Evolutionary conservation across 331 rosid genomes (phyloP).

Genomic region (Dryas integrifolia): DNA sequence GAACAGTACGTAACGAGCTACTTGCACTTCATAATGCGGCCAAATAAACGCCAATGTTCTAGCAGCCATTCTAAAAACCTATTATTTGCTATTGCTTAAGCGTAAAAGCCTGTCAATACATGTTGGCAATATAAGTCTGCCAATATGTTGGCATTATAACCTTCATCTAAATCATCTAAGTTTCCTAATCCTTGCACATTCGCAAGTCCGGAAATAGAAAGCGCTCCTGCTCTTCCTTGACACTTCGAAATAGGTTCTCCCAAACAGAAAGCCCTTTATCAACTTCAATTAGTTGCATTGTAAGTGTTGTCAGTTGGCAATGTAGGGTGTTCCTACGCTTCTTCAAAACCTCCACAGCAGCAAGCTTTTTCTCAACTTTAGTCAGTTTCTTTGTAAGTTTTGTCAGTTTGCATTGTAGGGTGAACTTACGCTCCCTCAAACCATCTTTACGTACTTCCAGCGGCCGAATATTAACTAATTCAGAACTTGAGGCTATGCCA

Average conservation of each 20-base stretch:
- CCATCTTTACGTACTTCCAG: background rate
- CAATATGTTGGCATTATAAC: too few species aligned
- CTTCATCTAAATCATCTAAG: background rate
- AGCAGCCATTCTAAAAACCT: too few species aligned
- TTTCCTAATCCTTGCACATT: background rate
- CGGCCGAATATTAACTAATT: background rate
- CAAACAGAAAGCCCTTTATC: too few species aligned
- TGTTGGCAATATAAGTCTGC: too few species aligned
- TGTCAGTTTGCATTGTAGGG: conserved; percentile 1
- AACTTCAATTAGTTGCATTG: too few species aligned
- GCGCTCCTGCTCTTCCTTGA: background rate
- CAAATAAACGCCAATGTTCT: too few species aligned
- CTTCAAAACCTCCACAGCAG: background rate
- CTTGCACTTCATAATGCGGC: too few species aligned
- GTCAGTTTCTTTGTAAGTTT: background rate
- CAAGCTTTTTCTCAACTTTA: background rate
- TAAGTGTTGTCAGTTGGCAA: too few species aligned
- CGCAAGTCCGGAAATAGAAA: background rate
- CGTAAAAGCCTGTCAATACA: too few species aligned
- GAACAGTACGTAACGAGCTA: too few species aligned
- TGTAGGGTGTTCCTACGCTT: too few species aligned
- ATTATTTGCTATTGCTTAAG: too few species aligned
- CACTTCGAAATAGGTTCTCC: background rate
- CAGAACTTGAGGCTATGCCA: background rate
- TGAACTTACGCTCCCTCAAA: background rate